Percentiles rank a stretch among this genome's conserved stretches.
phyloP scores from a whole-genome alignment of 1,139 yeast genomes.

The Kodamaea suecica region DNA sequence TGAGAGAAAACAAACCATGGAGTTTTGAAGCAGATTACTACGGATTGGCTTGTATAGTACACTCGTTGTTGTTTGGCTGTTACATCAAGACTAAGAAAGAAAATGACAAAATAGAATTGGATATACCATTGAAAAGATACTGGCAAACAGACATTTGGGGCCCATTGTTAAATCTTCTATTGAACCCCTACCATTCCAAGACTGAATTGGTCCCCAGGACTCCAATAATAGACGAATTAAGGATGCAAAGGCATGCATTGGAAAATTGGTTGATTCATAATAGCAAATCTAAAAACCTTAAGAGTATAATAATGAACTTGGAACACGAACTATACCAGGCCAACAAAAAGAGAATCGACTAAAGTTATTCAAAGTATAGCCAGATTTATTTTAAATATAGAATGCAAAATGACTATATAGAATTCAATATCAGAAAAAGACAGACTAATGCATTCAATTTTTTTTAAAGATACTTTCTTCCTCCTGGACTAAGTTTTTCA shows the following conservation, averaged over 20 bases:
- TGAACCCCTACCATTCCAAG: constrained; percentile 52
- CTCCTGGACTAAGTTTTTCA: constrained; percentile 27
- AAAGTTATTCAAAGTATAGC: no score
- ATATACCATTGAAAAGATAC: constrained; percentile 59
- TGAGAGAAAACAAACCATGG: constrained; percentile 66
- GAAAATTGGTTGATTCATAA: constrained; percentile 43
- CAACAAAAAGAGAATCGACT: constrained; percentile 12
- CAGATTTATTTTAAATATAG: no score
- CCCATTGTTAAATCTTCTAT: constrained; percentile 57
- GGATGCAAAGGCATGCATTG: constrained; percentile 34
- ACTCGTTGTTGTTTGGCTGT: constrained; percentile 67
- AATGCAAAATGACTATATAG: no score
- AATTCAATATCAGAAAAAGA: no score
- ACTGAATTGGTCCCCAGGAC: constrained; percentile 14
- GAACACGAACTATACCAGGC: constrained; percentile 22
- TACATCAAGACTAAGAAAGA: constrained; percentile 46
- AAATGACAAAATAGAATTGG: constrained; percentile 32
- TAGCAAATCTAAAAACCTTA: constrained; percentile 18
- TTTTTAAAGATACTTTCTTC: constrained; percentile 9
- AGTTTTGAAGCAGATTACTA: constrained; percentile 80
- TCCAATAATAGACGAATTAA: constrained; percentile 43
- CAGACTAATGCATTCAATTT: no score
- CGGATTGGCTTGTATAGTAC: constrained; percentile 76
- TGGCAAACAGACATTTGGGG: constrained; percentile 79
- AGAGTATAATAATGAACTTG: constrained; percentile 17